Conservation (phyloP, 192 early-diverging fungal species). For the Helicostylum pulchrum region DNA sequence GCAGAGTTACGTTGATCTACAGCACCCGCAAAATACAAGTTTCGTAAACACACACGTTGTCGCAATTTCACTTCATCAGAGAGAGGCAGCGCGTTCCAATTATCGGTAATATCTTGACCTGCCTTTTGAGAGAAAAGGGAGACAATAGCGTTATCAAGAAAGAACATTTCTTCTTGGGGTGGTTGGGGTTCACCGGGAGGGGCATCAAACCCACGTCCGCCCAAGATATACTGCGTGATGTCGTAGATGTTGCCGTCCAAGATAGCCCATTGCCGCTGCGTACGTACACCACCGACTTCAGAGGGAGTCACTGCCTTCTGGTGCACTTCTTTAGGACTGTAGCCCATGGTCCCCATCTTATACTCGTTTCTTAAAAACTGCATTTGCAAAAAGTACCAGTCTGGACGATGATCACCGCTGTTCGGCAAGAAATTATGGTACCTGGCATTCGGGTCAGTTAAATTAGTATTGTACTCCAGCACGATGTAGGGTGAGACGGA, state of each 20-base stretch:
- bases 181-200: slow-evolving; percentile 37
- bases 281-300: slow-evolving; percentile 30
- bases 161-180: slow-evolving; percentile 43
- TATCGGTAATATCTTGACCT: slow-evolving; percentile 60
- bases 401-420: slow-evolving; percentile 56
- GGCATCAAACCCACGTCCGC: slow-evolving; percentile 44
- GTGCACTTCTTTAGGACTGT: slow-evolving; percentile 52
- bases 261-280: slow-evolving; percentile 53
- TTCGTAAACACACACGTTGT: slow-evolving; percentile 74
- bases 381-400: slow-evolving; percentile 69
- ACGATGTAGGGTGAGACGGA: slow-evolving; percentile 43
- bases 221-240: slow-evolving; percentile 63
- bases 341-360: slow-evolving; percentile 65
- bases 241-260: slow-evolving; percentile 72
- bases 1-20: slow-evolving; percentile 82
- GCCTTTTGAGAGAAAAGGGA: slow-evolving; percentile 62
- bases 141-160: slow-evolving; percentile 59
- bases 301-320: slow-evolving; percentile 42
- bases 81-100: slow-evolving; percentile 56
- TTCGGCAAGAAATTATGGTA: slow-evolving; percentile 72
- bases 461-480: slow-evolving; percentile 48
- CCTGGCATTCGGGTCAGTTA: slow-evolving; percentile 48
- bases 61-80: slow-evolving; percentile 39
- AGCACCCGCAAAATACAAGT: slow-evolving; percentile 81
- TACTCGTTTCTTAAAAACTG: slow-evolving; percentile 57